phyloP scores from a whole-genome alignment of 2,329 filamentous ascomycete genomes.

The Alternaria solani region DNA sequence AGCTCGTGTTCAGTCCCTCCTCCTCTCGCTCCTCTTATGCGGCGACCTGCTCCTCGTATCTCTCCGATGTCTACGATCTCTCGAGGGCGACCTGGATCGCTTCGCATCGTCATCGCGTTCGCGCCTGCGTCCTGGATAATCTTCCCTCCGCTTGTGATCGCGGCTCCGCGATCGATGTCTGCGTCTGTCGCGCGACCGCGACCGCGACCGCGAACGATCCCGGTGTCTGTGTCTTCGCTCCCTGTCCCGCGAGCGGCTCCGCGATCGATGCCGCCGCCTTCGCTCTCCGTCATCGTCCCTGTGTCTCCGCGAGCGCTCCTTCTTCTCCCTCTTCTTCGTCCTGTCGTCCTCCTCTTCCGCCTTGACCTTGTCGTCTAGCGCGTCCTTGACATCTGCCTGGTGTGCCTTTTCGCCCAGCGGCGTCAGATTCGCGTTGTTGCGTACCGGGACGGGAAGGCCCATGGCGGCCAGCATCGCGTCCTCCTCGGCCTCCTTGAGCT shows the following conservation, averaged over 20 bases:
- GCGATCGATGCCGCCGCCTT: slow-evolving; percentile 35
- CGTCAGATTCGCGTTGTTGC: slow-evolving; percentile 69
- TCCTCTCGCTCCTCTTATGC: slow-evolving; percentile 20
- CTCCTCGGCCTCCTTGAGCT: slow-evolving; percentile 89
- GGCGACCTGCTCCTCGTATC: slow-evolving; percentile 33
- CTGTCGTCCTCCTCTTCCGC: slow-evolving; percentile 44
- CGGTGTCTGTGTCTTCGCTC: slow-evolving; percentile 38
- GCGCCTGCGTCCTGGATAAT: slow-evolving; percentile 32
- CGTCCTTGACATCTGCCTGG: slow-evolving; percentile 65
- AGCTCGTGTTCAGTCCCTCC: slow-evolving; percentile 13
- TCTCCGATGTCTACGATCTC: slow-evolving; percentile 24
- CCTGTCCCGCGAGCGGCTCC: slow-evolving; percentile 40
- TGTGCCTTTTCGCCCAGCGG: slow-evolving; percentile 64
- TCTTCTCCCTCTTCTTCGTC: slow-evolving; percentile 29
- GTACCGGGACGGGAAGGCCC: slow-evolving; percentile 75
- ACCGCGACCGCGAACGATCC: slow-evolving; percentile 35
- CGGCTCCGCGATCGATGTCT: slow-evolving; percentile 42
- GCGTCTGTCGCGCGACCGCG: slow-evolving; percentile 41
- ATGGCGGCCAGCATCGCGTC: slow-evolving; percentile 86
- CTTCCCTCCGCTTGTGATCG: slow-evolving; percentile 35
- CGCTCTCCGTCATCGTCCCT: slow-evolving; percentile 35
- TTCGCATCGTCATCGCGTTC: slow-evolving; percentile 33
- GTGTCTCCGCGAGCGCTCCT: slow-evolving; percentile 36
- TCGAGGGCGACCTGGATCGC: slow-evolving; percentile 38
- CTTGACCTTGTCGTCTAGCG: slow-evolving; percentile 59